These are phyloP conservation scores for Diaporthe sp. DNA, from an alignment of 2,329 filamentous ascomycete species.

Conservation along the genomic window DNA sequence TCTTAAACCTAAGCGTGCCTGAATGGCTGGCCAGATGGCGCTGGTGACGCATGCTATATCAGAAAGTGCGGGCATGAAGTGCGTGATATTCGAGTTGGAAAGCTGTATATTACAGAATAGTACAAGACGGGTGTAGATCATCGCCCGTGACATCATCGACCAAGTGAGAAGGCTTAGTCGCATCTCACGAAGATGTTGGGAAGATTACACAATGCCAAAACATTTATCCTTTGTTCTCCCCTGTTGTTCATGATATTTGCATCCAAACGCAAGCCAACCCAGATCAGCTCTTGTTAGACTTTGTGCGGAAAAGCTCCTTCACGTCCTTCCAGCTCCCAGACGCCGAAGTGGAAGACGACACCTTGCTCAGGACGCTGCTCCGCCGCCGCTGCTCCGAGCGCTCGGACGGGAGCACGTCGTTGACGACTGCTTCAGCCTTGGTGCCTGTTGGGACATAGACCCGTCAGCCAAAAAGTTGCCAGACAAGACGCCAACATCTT, in stretches of 20 bases:
- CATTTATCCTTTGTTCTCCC: no score
- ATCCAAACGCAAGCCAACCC: background rate
- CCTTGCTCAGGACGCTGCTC: slow-evolving; percentile 29
- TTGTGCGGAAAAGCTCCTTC: background rate
- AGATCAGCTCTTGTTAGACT: background rate
- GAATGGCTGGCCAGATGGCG: no score
- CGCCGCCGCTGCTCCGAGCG: slow-evolving; percentile 12
- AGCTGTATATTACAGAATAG: background rate
- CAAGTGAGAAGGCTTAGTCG: no score
- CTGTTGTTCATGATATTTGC: background rate
- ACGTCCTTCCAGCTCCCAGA: slow-evolving; percentile 18
- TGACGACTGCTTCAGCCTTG: slow-evolving; percentile 24
- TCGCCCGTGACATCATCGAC: background rate
- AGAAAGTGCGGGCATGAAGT: background rate
- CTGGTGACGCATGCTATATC: no score
- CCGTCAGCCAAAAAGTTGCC: background rate
- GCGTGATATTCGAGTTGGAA: background rate
- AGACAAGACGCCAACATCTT: background rate
- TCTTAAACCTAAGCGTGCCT: no score
- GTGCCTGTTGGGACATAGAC: background rate
- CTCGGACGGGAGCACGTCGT: slow-evolving; percentile 18
- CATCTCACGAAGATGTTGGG: no score
- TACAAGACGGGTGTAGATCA: background rate
- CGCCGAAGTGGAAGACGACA: background rate
- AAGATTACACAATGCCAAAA: no score